Evolutionary conservation across 768 basidiomycete genomes (phyloP).

Genomic region (Lactifluus rugatus): DNA sequence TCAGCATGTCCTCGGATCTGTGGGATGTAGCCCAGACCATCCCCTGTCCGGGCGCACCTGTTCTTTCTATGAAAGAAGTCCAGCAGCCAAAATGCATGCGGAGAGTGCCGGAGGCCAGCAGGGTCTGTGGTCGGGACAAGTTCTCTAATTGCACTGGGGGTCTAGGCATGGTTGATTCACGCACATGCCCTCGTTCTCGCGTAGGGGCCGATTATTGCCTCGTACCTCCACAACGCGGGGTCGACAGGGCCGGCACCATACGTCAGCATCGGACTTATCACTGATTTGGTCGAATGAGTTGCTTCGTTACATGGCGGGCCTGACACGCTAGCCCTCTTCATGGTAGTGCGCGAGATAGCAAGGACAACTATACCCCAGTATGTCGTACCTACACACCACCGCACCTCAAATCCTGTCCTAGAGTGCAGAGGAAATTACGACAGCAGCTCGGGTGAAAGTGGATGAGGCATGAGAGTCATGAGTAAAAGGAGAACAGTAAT

Average conservation of each 20-base stretch:
- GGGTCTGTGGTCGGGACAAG: background rate
- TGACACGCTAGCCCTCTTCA: background rate
- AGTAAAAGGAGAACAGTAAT: too few relatives aligned
- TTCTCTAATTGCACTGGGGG: background rate
- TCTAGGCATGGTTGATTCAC: background rate
- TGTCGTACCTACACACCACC: background rate
- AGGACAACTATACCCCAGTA: background rate
- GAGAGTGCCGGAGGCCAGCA: background rate
- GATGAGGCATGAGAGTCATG: too few relatives aligned
- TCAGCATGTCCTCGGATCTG: background rate
- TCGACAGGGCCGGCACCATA: background rate
- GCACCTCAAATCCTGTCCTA: background rate
- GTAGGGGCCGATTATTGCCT: background rate
- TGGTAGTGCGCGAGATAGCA: background rate
- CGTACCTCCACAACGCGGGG: background rate
- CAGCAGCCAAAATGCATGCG: background rate
- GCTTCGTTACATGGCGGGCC: background rate
- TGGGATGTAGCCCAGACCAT: background rate
- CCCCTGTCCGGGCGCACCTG: background rate
- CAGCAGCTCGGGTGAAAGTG: background rate
- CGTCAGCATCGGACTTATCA: background rate
- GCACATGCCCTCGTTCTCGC: too few relatives aligned
- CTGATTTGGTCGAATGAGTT: background rate
- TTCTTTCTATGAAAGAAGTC: background rate
- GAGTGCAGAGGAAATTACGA: background rate